phyloP scores from a whole-genome alignment of 768 basidiomycete genomes.

The Termitomyces sp. region DNA sequence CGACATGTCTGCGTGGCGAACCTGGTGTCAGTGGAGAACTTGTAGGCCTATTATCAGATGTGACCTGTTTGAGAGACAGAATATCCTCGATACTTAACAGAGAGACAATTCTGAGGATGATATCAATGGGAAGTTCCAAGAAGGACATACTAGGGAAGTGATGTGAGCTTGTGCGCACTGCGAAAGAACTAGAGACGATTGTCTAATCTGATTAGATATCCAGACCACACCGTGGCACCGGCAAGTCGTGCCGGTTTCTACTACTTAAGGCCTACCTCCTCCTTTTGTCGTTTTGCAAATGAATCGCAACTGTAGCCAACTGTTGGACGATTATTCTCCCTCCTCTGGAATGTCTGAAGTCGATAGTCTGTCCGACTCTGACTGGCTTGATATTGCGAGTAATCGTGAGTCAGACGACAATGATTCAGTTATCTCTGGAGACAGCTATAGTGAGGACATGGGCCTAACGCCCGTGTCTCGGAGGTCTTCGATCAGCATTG shows the following conservation, averaged over 20 bases:
- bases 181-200: neutral
- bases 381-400: conserved; percentile 80
- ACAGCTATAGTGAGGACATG: conserved; percentile 60
- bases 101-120: conserved; percentile 38
- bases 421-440: conserved; percentile 62
- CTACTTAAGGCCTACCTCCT: conserved; percentile 25
- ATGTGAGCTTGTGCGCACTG: neutral
- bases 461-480: conserved; percentile 58
- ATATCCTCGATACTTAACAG: conserved; percentile 39
- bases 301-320: conserved; percentile 27
- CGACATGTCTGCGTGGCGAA: conserved; percentile 56
- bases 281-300: conserved; percentile 28
- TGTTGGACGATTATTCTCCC: conserved; percentile 34
- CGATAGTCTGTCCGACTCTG: conserved; percentile 73
- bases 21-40: neutral
- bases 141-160: conserved; percentile 22
- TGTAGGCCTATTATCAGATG: neutral
- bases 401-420: conserved; percentile 70
- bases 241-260: conserved; percentile 21
- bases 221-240: neutral
- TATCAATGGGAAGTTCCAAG: conserved; percentile 40
- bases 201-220: conserved; percentile 20
- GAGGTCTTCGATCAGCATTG: conserved; percentile 66
- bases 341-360: conserved; percentile 55
- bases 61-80: conserved; percentile 49